Conservation (phyloP, 768 basidiomycete genomes). For the Lentinus brumalis region DNA sequence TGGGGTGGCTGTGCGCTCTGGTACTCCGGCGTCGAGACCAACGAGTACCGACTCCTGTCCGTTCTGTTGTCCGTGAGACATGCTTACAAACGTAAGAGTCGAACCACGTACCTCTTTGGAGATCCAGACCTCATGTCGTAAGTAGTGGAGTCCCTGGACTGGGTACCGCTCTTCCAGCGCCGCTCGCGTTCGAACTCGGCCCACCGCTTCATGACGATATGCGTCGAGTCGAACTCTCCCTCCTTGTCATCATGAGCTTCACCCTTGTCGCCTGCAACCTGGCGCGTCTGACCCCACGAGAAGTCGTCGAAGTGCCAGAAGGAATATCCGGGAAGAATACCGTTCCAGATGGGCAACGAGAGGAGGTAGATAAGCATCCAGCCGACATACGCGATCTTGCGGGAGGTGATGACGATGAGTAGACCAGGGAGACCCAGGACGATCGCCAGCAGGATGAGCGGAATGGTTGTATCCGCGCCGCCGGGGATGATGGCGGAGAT, state of each 20-base stretch:
- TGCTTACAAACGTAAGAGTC: not conserved
- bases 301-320: constrained; percentile 99
- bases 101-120: constrained; percentile 58
- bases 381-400: constrained; percentile 91
- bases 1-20: constrained; percentile 55
- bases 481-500: constrained; percentile 84
- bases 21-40: constrained; percentile 72
- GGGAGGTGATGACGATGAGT: constrained; percentile 93
- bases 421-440: constrained; percentile 96
- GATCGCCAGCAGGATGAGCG: constrained; percentile 89
- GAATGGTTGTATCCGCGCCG: constrained; percentile 77
- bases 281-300: constrained; percentile 95
- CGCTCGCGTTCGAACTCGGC: constrained; percentile 96
- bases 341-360: constrained; percentile 97
- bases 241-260: constrained; percentile 87
- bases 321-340: constrained; percentile 92
- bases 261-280: constrained; percentile 69
- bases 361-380: constrained; percentile 97
- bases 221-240: constrained; percentile 93
- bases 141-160: constrained; percentile 77
- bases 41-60: constrained; percentile 64
- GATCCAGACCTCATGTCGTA: constrained; percentile 52
- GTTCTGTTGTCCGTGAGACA: constrained; percentile 15
- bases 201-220: constrained; percentile 99
- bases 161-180: constrained; percentile 86